Conservation (phyloP, 2,329 filamentous ascomycete species). For the Amesomyces nigricolor region DNA sequence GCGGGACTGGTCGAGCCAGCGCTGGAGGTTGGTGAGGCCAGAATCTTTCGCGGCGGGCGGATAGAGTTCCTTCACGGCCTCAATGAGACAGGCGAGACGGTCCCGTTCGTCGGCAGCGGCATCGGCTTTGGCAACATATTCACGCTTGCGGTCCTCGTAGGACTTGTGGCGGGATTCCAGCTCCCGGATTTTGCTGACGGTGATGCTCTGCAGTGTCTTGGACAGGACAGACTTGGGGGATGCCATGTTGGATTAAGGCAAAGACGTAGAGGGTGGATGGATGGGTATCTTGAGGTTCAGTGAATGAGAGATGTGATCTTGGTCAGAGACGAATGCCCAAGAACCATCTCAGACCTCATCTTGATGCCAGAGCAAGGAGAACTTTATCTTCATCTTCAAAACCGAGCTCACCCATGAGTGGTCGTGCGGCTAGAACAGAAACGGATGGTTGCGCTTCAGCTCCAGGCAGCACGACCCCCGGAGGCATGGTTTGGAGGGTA, state of each 20-base stretch:
- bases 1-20: conserved; percentile 33
- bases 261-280: neutral
- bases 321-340: neutral
- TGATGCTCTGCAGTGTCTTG: conserved; percentile 30
- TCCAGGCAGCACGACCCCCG: conserved; percentile 10
- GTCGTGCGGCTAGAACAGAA: neutral
- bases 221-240: conserved; percentile 26
- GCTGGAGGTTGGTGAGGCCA: conserved; percentile 29
- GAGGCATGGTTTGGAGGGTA: neutral
- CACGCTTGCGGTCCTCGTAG: conserved; percentile 37
- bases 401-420: neutral
- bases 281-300: neutral
- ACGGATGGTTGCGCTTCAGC: conserved; percentile 1
- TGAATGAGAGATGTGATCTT: too few relatives aligned
- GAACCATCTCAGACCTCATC: neutral
- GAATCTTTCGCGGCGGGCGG: conserved; percentile 14
- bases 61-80: conserved; percentile 23
- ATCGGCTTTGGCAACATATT: conserved; percentile 33
- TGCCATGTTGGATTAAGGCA: conserved; percentile 16
- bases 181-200: conserved; percentile 30
- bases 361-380: neutral
- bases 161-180: conserved; percentile 28
- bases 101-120: conserved; percentile 17
- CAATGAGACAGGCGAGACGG: conserved; percentile 23
- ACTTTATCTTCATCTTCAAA: neutral